A percentile compares a stretch with the other conserved stretches of the same genome.
Conservation (phyloP, 495 filamentous ascomycete genomes). For the Cairneyella variabilis region DNA sequence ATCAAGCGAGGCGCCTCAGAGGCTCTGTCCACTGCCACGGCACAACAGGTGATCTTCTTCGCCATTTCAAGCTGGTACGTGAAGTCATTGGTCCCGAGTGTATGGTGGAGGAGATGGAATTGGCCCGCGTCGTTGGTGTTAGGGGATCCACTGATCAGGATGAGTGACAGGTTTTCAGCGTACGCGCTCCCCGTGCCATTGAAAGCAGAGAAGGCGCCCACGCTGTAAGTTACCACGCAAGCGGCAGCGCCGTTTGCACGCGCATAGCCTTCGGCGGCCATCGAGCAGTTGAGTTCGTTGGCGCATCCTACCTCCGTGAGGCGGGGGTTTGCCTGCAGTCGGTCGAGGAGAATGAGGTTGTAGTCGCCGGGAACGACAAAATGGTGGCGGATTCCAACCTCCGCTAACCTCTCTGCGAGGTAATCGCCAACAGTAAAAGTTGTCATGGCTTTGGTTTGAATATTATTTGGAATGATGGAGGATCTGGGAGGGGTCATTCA, state of each 20-base stretch:
- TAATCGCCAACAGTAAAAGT: constrained; percentile 1
- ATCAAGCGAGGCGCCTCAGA: background rate
- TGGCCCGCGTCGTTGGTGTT: background rate
- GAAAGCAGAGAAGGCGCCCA: constrained; percentile 64
- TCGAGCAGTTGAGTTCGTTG: constrained; percentile 2
- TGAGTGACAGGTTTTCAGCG: constrained; percentile 56
- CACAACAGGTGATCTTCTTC: constrained; percentile 1
- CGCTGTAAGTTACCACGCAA: constrained; percentile 64
- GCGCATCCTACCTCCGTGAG: constrained; percentile 11
- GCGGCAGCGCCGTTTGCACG: constrained; percentile 61
- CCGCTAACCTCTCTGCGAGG: constrained; percentile 40
- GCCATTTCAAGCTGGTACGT: constrained; percentile 12
- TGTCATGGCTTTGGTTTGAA: no score
- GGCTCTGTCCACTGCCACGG: constrained; percentile 22
- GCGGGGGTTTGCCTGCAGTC: constrained; percentile 56
- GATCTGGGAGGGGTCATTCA: no score
- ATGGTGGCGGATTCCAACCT: constrained; percentile 56
- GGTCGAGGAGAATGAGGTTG: constrained; percentile 41
- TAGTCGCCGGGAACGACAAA: constrained; percentile 60
- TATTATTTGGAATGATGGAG: no score
- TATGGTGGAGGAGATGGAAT: constrained; percentile 3
- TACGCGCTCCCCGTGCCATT: constrained; percentile 64
- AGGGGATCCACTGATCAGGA: constrained; percentile 63
- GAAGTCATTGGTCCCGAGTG: constrained; percentile 1
- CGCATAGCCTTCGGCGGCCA: constrained; percentile 65